These are phyloP conservation scores for Lactifluus echinatus DNA, from an alignment of 768 basidiomycete genomes.

Conservation along the genomic window DNA sequence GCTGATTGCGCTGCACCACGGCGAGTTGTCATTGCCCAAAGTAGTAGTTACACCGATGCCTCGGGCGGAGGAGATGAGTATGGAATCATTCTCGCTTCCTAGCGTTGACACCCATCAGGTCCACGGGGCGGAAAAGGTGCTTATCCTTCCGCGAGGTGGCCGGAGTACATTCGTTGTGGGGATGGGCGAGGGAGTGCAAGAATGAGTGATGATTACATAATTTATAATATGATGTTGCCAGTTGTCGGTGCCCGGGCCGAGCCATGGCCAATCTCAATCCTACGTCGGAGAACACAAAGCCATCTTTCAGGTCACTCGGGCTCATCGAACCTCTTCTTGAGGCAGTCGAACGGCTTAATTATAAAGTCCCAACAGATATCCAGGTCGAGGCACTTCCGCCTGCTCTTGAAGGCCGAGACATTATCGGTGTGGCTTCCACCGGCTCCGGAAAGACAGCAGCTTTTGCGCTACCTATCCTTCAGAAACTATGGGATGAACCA, in stretches of 20 bases:
- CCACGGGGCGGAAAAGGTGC: slow-evolving; percentile 73
- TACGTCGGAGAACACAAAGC: slow-evolving; percentile 24
- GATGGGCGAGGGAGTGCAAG: slow-evolving; percentile 40
- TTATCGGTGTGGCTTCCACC: slow-evolving; percentile 97
- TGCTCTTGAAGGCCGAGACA: slow-evolving; percentile 86
- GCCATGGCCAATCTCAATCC: neutral
- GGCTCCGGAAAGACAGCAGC: slow-evolving; percentile 98
- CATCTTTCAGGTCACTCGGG: slow-evolving; percentile 76
- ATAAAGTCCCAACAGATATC: slow-evolving; percentile 84
- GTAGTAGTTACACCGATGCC: slow-evolving; percentile 57
- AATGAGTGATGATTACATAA: neutral
- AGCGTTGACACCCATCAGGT: slow-evolving; percentile 74
- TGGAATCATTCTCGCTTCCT: slow-evolving; percentile 52
- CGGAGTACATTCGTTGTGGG: slow-evolving; percentile 73
- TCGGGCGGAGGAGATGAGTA: slow-evolving; percentile 40
- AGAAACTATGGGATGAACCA: slow-evolving; percentile 94
- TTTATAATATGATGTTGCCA: neutral
- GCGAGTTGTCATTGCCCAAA: slow-evolving; percentile 69
- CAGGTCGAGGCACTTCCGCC: slow-evolving; percentile 78
- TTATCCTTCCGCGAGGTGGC: slow-evolving; percentile 77
- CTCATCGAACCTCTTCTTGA: slow-evolving; percentile 85
- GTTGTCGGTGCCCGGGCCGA: neutral
- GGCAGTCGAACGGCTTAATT: slow-evolving; percentile 73
- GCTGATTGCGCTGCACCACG: slow-evolving; percentile 81
- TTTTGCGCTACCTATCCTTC: slow-evolving; percentile 91